These are phyloP conservation scores for Malassezia sp. DNA, from an alignment of 1,284 basidiomycete species.

Conservation along the genomic window DNA sequence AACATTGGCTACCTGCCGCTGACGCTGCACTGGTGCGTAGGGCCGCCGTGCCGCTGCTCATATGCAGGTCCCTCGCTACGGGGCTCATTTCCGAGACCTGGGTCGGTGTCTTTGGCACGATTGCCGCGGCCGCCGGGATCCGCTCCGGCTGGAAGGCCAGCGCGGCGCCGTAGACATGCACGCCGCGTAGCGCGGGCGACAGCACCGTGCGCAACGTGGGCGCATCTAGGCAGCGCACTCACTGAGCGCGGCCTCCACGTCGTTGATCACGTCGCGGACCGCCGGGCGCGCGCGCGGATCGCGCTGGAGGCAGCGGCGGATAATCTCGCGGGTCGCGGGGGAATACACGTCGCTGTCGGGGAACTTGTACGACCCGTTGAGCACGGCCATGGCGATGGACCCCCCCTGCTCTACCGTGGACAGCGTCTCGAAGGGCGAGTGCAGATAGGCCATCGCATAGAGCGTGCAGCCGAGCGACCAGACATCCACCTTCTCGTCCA, in stretches of 20 bases:
- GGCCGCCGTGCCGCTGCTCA: no score
- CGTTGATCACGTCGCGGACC: constrained; percentile 32
- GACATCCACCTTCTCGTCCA: constrained; percentile 45
- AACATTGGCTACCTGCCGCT: constrained; percentile 67
- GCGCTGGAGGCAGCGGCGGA: constrained; percentile 31
- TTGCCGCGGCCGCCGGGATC: constrained; percentile 37
- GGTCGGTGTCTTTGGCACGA: constrained; percentile 44
- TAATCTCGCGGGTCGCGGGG: constrained; percentile 33
- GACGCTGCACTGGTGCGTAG: constrained; percentile 78
- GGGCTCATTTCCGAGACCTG: constrained; percentile 37
- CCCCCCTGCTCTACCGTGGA: constrained; percentile 46
- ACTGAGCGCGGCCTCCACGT: constrained; percentile 22
- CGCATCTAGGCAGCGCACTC: no score
- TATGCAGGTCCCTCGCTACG: constrained; percentile 43
- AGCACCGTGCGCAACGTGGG: no score
- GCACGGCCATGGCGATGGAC: constrained; percentile 42
- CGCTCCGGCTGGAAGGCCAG: constrained; percentile 33
- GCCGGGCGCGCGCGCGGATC: constrained; percentile 32
- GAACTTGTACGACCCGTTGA: constrained; percentile 42
- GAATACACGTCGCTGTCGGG: constrained; percentile 27
- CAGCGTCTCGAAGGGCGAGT: constrained; percentile 46
- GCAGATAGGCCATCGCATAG: constrained; percentile 41
- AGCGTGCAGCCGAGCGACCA: constrained; percentile 46
- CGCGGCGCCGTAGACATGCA: no score
- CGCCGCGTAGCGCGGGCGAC: no score